These are phyloP conservation scores for Nigrograna mackinnonii DNA, from an alignment of 2,329 filamentous ascomycete species.

Conservation along the genomic window DNA sequence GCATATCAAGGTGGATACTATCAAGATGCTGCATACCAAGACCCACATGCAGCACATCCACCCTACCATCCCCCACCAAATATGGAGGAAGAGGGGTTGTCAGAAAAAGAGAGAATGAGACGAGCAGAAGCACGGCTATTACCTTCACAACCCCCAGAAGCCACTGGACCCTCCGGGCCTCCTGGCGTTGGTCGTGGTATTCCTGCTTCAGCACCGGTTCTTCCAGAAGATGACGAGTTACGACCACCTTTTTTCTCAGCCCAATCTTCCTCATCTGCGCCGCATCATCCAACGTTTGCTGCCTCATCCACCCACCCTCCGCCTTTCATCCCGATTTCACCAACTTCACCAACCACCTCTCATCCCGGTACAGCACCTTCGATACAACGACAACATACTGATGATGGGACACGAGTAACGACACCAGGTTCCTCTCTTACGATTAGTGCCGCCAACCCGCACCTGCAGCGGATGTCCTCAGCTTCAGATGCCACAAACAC, in stretches of 20 bases:
- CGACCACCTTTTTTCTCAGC: slow-evolving; percentile 22
- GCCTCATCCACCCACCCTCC: slow-evolving; percentile 21
- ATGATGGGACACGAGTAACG: slow-evolving; percentile 17
- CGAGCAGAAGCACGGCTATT: slow-evolving; percentile 78
- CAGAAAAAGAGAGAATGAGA: slow-evolving; percentile 81
- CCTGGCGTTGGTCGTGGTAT: slow-evolving; percentile 41
- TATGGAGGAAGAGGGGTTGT: slow-evolving; percentile 63
- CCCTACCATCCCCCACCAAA: slow-evolving; percentile 59
- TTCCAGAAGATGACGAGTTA: slow-evolving; percentile 36
- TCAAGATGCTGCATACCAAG: slow-evolving; percentile 15
- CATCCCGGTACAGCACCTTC: slow-evolving; percentile 7
- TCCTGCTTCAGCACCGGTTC: slow-evolving; percentile 38
- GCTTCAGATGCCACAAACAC: slow-evolving; percentile 14
- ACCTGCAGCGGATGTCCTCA: slow-evolving; percentile 7
- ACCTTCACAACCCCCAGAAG: slow-evolving; percentile 74
- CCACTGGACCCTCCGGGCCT: slow-evolving; percentile 45
- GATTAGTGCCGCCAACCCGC: slow-evolving; percentile 21
- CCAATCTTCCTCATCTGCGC: slow-evolving; percentile 19
- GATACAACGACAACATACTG: slow-evolving; percentile 11
- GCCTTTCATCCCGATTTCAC: slow-evolving; percentile 22
- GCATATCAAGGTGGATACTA: slow-evolving; percentile 29
- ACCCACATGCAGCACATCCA: slow-evolving; percentile 42
- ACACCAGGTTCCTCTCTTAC: slow-evolving; percentile 27
- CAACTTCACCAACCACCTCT: slow-evolving; percentile 12
- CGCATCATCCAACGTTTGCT: slow-evolving; percentile 28